phyloP scores from a whole-genome alignment of 2,329 filamentous ascomycete species.

The Ascochyta clinopodiicola region DNA sequence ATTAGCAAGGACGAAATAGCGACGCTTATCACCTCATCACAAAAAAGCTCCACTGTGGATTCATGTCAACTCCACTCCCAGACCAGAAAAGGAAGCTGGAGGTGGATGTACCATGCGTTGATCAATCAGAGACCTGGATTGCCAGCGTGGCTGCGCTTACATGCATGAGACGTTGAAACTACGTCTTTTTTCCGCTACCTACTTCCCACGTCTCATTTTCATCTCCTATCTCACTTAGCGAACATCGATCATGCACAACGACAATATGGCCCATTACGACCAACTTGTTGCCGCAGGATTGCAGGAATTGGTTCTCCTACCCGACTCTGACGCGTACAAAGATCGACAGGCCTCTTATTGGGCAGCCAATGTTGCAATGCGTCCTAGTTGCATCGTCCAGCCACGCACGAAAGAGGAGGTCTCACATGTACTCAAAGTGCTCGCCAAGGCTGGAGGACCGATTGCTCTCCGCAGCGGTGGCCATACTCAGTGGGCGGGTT shows the following conservation, averaged over 20 bases:
- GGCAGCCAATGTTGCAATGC: conserved; percentile 21
- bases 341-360: conserved; percentile 18
- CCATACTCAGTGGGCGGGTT: conserved; percentile 35
- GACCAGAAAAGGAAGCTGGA: too few relatives aligned
- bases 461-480: conserved; percentile 35
- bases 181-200: background rate
- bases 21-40: too few relatives aligned
- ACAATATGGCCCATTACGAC: background rate
- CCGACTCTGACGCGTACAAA: conserved; percentile 12
- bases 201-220: too few relatives aligned
- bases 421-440: conserved; percentile 19
- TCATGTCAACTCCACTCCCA: too few relatives aligned
- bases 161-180: background rate
- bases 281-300: background rate
- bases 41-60: too few relatives aligned
- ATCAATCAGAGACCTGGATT: background rate
- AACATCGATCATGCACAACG: background rate
- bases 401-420: conserved; percentile 30
- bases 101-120: too few relatives aligned
- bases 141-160: background rate
- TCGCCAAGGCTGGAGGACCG: conserved; percentile 18
- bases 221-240: background rate
- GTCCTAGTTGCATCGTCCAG: conserved; percentile 26
- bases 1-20: too few relatives aligned
- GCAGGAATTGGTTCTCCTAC: conserved; percentile 6